Evolutionary conservation across 148 eudicot genomes (phyloP).

Genomic region (Vaccinium darrowii): DNA sequence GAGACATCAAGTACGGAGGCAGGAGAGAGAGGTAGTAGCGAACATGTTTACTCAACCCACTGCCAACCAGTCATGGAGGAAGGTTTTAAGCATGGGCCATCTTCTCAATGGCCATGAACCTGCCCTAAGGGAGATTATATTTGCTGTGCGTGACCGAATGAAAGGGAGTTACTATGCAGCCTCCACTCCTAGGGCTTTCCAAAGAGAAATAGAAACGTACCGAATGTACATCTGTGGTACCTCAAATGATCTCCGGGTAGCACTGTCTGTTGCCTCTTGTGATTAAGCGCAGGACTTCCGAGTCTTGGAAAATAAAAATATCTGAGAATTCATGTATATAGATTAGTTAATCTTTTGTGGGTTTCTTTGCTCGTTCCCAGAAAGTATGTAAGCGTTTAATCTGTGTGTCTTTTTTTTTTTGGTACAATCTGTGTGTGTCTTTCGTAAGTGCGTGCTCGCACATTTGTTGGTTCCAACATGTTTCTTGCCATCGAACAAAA

Average conservation of each 20-base stretch:
- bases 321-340: not conserved
- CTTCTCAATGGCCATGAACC: conserved; percentile 95
- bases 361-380: not conserved
- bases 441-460: too few relatives aligned
- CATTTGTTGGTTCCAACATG: too few relatives aligned
- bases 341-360: not conserved
- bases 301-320: not conserved
- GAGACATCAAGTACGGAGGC: conserved; percentile 51
- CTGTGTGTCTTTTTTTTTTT: not conserved
- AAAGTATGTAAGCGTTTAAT: not conserved
- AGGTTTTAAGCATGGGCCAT: conserved; percentile 93
- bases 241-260: conserved; percentile 77
- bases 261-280: conserved; percentile 80
- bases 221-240: conserved; percentile 88
- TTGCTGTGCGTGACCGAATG: conserved; percentile 54
- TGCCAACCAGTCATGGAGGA: conserved; percentile 91
- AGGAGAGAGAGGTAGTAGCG: conserved; percentile 58
- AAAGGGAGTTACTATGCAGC: conserved; percentile 65
- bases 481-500: too few relatives aligned
- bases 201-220: conserved; percentile 65
- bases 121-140: conserved; percentile 68
- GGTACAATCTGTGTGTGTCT: too few relatives aligned
- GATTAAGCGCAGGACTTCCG: conserved; percentile 35
- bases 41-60: conserved; percentile 72
- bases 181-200: conserved; percentile 26